Evolutionary conservation across 352 stramenopile species (phyloP), one percentile per base, ranked within the genome.

Genomic region (Globisporangium yorkense): DNA sequence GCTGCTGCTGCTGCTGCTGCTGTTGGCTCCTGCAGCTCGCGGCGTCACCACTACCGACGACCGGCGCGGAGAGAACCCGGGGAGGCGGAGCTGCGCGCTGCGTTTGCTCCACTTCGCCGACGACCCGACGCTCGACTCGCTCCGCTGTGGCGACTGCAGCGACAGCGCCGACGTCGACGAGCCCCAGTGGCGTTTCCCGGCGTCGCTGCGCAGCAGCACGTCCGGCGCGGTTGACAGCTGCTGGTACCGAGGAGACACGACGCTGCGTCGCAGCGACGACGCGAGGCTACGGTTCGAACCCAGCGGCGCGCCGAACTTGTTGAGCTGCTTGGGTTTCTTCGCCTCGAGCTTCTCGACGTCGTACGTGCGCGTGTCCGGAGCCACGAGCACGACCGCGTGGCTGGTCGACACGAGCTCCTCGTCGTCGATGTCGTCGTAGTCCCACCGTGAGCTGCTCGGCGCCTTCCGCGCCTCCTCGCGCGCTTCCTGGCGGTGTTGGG

Each of bases 121-220:
- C 46, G 67, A 16, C 12, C 40, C 57, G 51, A 71, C 48, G 6
- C 51, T 56, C 3, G 31, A 56, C 15, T 50, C 37, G 33, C 33
- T 54, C 21, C 63, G 57, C 20, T 75, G 65, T 0, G 72, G 69
- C 2, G 72, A 82, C 51, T 65, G 57, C 48, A 80, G 62, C 6
- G 67, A 75, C 33, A 82, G 47, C n/a, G 72, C 70, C 27, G 70
- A 65, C 8, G 66, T 75, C n/a, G 72, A 82, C 8, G 64, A 77
- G 6, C 59, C 56, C 72, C 72, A 82, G 48, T 82, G 70, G 35
- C 72, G 68, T 37, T 55, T 64, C 15, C 65, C 70, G 6, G 73
- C 70, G 53, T 82, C 72, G 29, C 72, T 82, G 35, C 72, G 70
- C 6, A 82, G 63, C 13, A 82, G 48, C 15, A 82, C 75, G 15